phyloP scores from a whole-genome alignment of 2,329 filamentous ascomycete species.

The Fusarium redolens region DNA sequence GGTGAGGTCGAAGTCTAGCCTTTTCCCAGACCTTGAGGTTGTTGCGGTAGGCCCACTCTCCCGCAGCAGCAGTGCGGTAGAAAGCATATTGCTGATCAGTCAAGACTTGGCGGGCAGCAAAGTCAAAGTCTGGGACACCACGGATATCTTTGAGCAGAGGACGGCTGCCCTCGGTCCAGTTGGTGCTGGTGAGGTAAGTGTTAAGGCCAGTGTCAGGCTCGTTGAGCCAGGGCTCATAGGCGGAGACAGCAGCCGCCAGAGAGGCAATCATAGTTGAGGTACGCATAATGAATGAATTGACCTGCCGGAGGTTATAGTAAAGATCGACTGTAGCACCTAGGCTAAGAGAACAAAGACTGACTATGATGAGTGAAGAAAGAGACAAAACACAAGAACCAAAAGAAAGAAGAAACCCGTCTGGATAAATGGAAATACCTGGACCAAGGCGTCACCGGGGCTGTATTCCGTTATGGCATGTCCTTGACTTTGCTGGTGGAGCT shows the following conservation, averaged over 20 bases:
- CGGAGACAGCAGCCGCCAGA: conserved; percentile 44
- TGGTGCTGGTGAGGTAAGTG: conserved; percentile 42
- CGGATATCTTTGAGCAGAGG: conserved; percentile 56
- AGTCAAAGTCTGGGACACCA: conserved; percentile 62
- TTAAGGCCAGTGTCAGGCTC: conserved; percentile 52
- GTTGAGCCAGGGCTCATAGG: conserved; percentile 48
- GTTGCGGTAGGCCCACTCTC: conserved; percentile 63
- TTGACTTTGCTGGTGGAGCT: conserved; percentile 24
- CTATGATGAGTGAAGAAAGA: no score
- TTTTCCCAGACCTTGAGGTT: conserved; percentile 62
- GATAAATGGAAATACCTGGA: background rate
- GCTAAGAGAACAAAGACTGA: conserved; percentile 7
- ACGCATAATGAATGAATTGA: conserved; percentile 24
- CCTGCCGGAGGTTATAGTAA: conserved; percentile 30
- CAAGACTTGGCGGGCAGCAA: conserved; percentile 58
- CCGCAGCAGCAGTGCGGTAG: conserved; percentile 61
- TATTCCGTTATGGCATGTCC: background rate
- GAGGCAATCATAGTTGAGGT: conserved; percentile 20
- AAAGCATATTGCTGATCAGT: conserved; percentile 57
- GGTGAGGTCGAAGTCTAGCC: conserved; percentile 55
- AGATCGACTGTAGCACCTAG: conserved; percentile 9
- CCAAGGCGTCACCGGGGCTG: background rate
- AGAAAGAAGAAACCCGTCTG: background rate
- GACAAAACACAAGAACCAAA: background rate
- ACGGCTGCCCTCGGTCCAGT: conserved; percentile 50